A percentile compares a stretch with the other conserved stretches of the same genome.
phyloP scores from a whole-genome alignment of 1,284 basidiomycete species.

The Leccinum insolens region DNA sequence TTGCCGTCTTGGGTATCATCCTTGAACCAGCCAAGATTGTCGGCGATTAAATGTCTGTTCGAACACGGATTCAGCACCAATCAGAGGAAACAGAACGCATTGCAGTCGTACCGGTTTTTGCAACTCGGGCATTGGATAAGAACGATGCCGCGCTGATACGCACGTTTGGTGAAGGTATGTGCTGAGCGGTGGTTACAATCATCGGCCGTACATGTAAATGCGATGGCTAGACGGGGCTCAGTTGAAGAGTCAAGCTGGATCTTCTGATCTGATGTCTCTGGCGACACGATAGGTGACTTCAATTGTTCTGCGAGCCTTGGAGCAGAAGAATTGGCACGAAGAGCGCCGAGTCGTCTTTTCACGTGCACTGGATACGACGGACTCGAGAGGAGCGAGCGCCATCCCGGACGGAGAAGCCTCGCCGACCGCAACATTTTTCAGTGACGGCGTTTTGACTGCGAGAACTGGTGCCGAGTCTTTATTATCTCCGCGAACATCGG shows the following conservation, averaged over 20 bases:
- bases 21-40: slow-evolving; percentile 93
- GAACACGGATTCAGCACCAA: neutral
- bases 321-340: slow-evolving; percentile 24
- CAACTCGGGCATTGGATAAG: slow-evolving; percentile 92
- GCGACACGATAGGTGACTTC: neutral
- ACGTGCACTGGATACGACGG: neutral
- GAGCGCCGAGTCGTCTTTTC: slow-evolving; percentile 1
- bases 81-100: neutral
- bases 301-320: slow-evolving; percentile 1
- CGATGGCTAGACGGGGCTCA: slow-evolving; percentile 70
- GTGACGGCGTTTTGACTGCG: neutral
- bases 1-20: slow-evolving; percentile 75
- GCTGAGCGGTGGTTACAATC: slow-evolving; percentile 83
- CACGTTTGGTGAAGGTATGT: slow-evolving; percentile 85
- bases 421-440: slow-evolving; percentile 22
- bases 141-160: slow-evolving; percentile 90
- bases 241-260: slow-evolving; percentile 16
- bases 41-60: slow-evolving; percentile 83
- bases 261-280: slow-evolving; percentile 8
- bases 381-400: slow-evolving; percentile 10
- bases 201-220: slow-evolving; percentile 87
- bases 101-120: slow-evolving; percentile 71
- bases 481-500: slow-evolving; percentile 24
- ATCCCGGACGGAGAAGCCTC: slow-evolving; percentile 20
- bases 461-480: slow-evolving; percentile 10